Evolutionary conservation across 345 rosid species (phyloP).

Genomic region (Hibiscus tridactylites): DNA sequence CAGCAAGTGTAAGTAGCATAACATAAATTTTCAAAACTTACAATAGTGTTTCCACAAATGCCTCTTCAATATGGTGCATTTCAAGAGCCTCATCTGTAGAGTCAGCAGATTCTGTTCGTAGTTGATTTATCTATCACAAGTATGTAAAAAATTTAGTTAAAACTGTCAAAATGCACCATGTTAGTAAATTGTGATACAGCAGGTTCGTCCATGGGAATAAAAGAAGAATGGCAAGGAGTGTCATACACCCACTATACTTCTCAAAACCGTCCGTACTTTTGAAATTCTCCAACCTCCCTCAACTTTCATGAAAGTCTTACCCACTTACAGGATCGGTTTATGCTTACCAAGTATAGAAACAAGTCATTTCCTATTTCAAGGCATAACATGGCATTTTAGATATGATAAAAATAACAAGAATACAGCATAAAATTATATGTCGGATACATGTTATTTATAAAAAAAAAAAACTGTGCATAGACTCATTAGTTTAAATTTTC

Average conservation of each 20-base stretch:
- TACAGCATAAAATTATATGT: not conserved
- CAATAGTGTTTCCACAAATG: constrained; percentile 73
- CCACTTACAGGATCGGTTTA: not conserved
- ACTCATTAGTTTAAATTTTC: not conserved
- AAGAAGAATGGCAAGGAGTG: not conserved
- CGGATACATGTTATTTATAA: not conserved
- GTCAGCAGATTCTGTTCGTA: constrained; percentile 55
- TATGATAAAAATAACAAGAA: not conserved
- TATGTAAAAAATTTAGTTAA: not conserved
- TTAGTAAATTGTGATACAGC: not conserved
- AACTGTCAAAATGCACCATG: not conserved
- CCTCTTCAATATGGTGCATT: constrained; percentile 80
- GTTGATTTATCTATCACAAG: constrained; percentile 52
- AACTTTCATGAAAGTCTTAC: not conserved
- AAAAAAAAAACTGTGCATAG: not conserved
- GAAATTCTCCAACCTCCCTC: not conserved
- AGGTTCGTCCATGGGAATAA: not conserved
- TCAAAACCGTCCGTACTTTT: not conserved
- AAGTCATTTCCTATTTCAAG: not conserved
- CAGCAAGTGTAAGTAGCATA: not conserved
- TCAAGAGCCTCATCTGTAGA: constrained; percentile 56
- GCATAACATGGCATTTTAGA: not conserved
- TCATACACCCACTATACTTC: not conserved
- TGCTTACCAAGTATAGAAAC: not conserved
- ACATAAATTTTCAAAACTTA: constrained; percentile 31